Percentiles rank a stretch among this genome's conserved stretches.
Conservation (phyloP, 164 flowering plant species). For the Chloranthus sessilifolius region DNA sequence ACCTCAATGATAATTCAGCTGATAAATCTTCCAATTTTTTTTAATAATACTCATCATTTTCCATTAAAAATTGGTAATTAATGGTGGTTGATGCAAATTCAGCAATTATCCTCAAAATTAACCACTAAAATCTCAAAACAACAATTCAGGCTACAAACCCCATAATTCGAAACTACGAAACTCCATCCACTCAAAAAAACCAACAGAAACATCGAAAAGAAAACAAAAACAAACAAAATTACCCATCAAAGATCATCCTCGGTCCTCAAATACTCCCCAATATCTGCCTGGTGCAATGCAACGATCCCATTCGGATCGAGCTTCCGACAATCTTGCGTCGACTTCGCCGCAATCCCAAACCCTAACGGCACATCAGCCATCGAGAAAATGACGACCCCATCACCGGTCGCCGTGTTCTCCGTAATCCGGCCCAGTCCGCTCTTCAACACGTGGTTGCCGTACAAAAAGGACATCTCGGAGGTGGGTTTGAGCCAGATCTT, state of each 20-base stretch:
- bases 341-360: conserved; percentile 73
- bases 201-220: not conserved
- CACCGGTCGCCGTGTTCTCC: conserved; percentile 55
- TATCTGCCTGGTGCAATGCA: conserved; percentile 75
- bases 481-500: conserved; percentile 95
- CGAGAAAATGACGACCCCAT: conserved; percentile 85
- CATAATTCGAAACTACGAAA: too few species aligned
- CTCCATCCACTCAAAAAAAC: too few species aligned
- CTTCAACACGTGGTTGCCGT: conserved; percentile 81
- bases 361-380: conserved; percentile 89
- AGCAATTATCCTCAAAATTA: too few species aligned
- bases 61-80: too few species aligned
- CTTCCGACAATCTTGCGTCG: conserved; percentile 79
- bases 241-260: conserved; percentile 39
- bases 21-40: too few species aligned
- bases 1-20: too few species aligned
- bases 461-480: conserved; percentile 81
- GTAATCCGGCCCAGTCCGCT: conserved; percentile 85
- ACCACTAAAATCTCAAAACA: too few species aligned
- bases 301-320: conserved; percentile 88
- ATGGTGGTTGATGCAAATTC: too few species aligned
- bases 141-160: too few species aligned
- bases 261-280: conserved; percentile 84
- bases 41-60: too few species aligned
- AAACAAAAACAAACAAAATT: not conserved